Base-by-base conservation (phyloP, 1,284 basidiomycete species). In the Caloboletus firmus region DNA sequence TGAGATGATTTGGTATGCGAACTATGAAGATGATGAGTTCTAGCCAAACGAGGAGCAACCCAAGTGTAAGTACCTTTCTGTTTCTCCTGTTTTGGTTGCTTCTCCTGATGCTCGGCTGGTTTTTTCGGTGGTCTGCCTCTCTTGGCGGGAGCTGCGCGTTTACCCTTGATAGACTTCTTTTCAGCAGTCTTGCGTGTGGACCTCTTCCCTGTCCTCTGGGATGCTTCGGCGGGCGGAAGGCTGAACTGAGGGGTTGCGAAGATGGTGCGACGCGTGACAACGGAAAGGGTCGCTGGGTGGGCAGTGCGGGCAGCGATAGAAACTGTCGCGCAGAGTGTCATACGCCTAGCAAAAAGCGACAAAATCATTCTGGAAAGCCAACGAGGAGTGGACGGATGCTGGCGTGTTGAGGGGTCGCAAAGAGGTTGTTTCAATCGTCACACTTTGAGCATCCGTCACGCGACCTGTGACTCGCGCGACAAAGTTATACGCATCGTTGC, bases 241-340 rank as follows among this genome's bases (percentile, higher is more conserved):
- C 52, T 54, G 45, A 60, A 28, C 28, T 30, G 58, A 12, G 58
- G 44, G 32, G 71, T 62, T 26, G 63, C 61, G 7, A 64, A 59
- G 55, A 72, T 61, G 3, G 62, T 60, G 56, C 70, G 70, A 54
- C 63, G 63, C 45, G 56, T 26, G 42, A 49, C 45, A 3, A 51
- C 20, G n/a, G 44, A 54, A 13, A 42, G 2, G 1, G 26, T 15
- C n/a, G 52, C 35, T 18, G 51, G 37, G 13, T 32, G 45, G 22
- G 34, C 49, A 1, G 45, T 6, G 44, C 46, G 57, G 9, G 50
- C 39, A 13, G 53, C 36, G 40, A 61, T 28, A 8, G 39, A 24
- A 36, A 3, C 20, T 4, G 17, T 15, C 41, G 34, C 28, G 17
- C 51, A 4, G 31, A 43, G 44, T 13, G 47, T 8, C 2, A 54